These are phyloP conservation scores for Saposhnikovia divaricata DNA, from an alignment of 129 eudicot genomes.

Conservation along the genomic window DNA sequence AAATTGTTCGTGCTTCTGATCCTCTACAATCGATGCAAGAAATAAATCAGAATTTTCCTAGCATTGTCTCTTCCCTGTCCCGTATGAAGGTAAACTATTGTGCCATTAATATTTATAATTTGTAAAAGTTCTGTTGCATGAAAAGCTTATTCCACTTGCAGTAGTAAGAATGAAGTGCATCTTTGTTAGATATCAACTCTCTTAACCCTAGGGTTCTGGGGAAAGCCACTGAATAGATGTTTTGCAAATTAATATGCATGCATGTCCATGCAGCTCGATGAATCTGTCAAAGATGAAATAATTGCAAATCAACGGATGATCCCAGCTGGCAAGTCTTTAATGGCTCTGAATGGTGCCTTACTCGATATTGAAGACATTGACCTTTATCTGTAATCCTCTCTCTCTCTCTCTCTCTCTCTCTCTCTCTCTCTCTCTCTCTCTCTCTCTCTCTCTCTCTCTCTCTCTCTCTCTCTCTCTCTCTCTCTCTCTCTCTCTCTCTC, in stretches of 20 bases:
- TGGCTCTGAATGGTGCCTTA: constrained; percentile 98
- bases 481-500: too few species aligned
- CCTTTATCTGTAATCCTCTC: constrained; percentile 69
- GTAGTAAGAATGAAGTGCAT: not conserved
- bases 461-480: too few species aligned
- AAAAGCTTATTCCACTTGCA: constrained; percentile 1
- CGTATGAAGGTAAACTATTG: constrained; percentile 73
- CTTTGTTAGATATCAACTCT: not conserved
- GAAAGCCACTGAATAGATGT: not conserved
- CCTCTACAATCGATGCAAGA: constrained; percentile 98
- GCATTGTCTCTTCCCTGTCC: constrained; percentile 90
- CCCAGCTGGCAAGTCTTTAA: constrained; percentile 95
- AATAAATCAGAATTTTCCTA: constrained; percentile 89
- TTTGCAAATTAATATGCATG: constrained; percentile 12
- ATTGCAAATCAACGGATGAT: constrained; percentile 92
- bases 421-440: constrained; percentile 6
- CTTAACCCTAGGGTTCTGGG: not conserved
- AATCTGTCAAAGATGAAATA: constrained; percentile 94
- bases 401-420: not conserved
- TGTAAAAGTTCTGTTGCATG: not conserved
- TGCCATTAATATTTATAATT: not conserved
- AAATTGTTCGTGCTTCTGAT: constrained; percentile 91
- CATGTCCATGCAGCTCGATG: constrained; percentile 59
- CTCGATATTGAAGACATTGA: constrained; percentile 87
- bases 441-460: too few species aligned